These are phyloP conservation scores for Pharus latifolius DNA, from an alignment of 176 grass and related monocot species.

Conservation along the genomic window DNA sequence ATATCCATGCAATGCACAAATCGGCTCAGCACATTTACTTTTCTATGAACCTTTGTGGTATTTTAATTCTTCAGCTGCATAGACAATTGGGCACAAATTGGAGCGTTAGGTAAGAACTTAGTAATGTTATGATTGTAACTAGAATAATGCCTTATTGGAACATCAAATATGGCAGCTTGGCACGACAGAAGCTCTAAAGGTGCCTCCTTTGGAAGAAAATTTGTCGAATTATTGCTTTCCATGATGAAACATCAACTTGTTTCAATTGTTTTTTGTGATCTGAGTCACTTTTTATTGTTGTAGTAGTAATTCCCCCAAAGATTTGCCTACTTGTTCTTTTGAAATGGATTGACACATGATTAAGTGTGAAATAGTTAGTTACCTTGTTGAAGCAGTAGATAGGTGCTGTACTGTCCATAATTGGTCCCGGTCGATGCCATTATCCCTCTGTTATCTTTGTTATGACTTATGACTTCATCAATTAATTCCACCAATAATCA, in stretches of 20 bases:
- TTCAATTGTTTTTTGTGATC: too few relatives aligned
- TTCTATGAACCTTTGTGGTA: too few relatives aligned
- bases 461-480: neutral
- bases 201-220: neutral
- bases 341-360: too few relatives aligned
- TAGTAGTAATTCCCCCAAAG: too few relatives aligned
- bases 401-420: neutral
- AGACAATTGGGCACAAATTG: neutral
- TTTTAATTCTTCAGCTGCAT: neutral
- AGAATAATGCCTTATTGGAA: neutral
- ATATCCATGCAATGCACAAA: too few relatives aligned
- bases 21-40: too few relatives aligned
- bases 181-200: neutral
- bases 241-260: neutral
- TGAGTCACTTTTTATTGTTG: too few relatives aligned
- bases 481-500: neutral
- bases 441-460: neutral
- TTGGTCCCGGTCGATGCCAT: neutral
- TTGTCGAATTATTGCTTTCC: neutral
- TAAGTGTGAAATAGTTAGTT: too few relatives aligned
- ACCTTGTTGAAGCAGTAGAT: neutral
- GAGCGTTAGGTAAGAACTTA: neutral
- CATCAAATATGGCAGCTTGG: neutral
- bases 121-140: neutral
- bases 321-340: too few relatives aligned